Percentiles rank a stretch among this genome's conserved stretches.
phyloP scores from a whole-genome alignment of 169 alveolate genomes.

The Plasmodium adleri region DNA sequence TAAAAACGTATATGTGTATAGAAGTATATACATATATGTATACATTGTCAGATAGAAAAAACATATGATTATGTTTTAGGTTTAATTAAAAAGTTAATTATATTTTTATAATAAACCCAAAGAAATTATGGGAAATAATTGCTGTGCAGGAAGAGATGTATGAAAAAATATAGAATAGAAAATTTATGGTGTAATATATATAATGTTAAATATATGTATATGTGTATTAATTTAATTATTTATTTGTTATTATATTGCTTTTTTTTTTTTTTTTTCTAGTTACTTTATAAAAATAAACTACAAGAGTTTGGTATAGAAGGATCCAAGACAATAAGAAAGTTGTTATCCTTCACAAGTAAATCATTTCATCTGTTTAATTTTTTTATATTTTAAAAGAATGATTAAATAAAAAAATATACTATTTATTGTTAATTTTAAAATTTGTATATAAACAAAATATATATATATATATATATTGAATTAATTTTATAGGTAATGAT shows the following conservation, averaged over 20 bases:
- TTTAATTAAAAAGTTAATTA: slow-evolving; percentile 39
- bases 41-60: slow-evolving; percentile 48
- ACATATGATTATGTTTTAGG: slow-evolving; percentile 71
- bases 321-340: slow-evolving; percentile 71
- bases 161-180: slow-evolving; percentile 12
- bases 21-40: not conserved
- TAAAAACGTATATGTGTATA: not conserved
- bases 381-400: slow-evolving; percentile 3
- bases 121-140: slow-evolving; percentile 82
- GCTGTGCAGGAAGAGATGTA: slow-evolving; percentile 87
- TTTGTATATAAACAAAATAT: too few species aligned
- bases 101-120: slow-evolving; percentile 31
- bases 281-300: slow-evolving; percentile 63
- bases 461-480: not conserved
- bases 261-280: slow-evolving; percentile 14
- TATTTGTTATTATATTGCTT: not conserved
- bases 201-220: too few species aligned
- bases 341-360: slow-evolving; percentile 71
- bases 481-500: slow-evolving; percentile 82
- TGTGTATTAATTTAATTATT: too few species aligned
- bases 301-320: slow-evolving; percentile 73
- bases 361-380: slow-evolving; percentile 14
- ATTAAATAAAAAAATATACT: not conserved
- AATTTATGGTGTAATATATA: not conserved
- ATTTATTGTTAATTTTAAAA: too few species aligned